Evolutionary conservation across 2,329 filamentous ascomycete genomes (phyloP), one percentile per base, ranked within the genome.

Genomic region (Aspergillus sp.): DNA sequence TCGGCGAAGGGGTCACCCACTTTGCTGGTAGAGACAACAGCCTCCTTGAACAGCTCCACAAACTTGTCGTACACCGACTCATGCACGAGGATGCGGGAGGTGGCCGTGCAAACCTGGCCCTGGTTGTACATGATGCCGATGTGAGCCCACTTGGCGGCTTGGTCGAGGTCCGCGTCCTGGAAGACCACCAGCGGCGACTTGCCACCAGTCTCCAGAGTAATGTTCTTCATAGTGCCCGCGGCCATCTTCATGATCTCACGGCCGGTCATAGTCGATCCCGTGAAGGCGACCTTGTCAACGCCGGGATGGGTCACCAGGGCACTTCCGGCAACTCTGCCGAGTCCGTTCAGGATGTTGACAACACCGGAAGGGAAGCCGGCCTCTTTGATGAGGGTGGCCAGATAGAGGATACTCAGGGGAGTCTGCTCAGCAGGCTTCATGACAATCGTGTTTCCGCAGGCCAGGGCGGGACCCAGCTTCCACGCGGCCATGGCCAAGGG

Each of bases 401-500:
- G 55, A 55, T 66, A 69, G 8, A 70, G 57, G 30, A 70, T 65
- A 4, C 64, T 67, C 19, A 70, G 59, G 1, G 67, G 67, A 3
- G 67, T 70, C 47, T 70, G 67, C 50, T 70, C 67, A 1, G 67
- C 67, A 9, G 67, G 64, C 55, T 70, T 70, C 33, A 70, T 49
- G 7, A 70, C 63, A n/a, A 70, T 47, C 11, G 67, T 65, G 51
- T 70, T 70, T 13, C 67, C 67, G 30, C 67, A 69, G 13, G 67
- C 66, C 22, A 70, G 58, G 2, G 67, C 67, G 30, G 67, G 67
- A 1, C 67, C 66, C 19, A 70, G 60, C 53, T 70, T 70, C 67
- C 67, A 70, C n/a, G 66, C 69, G 81, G 81, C 82, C 88, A 92
- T 92, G 67, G 89, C 82, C 43, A 93, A 77, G 7, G 89, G 89